A percentile compares a stretch with the other conserved stretches of the same genome.
These are phyloP conservation scores for Plasmodium coatneyi DNA, from an alignment of 169 alveolate genomes.

Conservation along the genomic window DNA sequence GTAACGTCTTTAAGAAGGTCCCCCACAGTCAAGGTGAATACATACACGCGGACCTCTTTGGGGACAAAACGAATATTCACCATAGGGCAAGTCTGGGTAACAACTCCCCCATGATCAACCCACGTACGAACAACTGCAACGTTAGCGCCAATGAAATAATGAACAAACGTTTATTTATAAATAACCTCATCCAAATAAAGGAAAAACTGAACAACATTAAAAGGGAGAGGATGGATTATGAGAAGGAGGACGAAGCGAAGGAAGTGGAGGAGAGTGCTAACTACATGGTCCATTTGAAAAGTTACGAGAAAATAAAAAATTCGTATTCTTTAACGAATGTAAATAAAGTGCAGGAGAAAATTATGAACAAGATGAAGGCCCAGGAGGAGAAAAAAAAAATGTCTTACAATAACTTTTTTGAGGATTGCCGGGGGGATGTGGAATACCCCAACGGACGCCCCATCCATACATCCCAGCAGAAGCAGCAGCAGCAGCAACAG, in stretches of 20 bases:
- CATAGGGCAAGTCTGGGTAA: background rate
- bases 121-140: background rate
- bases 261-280: background rate
- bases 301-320: conserved; percentile 28
- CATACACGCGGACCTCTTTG: background rate
- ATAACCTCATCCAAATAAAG: conserved; percentile 1
- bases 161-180: background rate
- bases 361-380: background rate
- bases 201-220: conserved; percentile 44
- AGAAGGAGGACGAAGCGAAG: conserved; percentile 27
- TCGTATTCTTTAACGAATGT: background rate
- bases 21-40: background rate
- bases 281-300: conserved; percentile 2
- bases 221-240: conserved; percentile 33
- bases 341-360: background rate
- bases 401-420: background rate
- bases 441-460: background rate
- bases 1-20: background rate
- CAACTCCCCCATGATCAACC: background rate
- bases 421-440: background rate
- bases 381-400: conserved; percentile 19
- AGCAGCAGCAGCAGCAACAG: background rate
- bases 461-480: background rate
- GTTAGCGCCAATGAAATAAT: background rate
- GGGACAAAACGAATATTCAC: background rate